A percentile compares a stretch with the other conserved stretches of the same genome.
Evolutionary conservation across 805 yeast species (phyloP).

Genomic region (Lachancea quebecensis): DNA sequence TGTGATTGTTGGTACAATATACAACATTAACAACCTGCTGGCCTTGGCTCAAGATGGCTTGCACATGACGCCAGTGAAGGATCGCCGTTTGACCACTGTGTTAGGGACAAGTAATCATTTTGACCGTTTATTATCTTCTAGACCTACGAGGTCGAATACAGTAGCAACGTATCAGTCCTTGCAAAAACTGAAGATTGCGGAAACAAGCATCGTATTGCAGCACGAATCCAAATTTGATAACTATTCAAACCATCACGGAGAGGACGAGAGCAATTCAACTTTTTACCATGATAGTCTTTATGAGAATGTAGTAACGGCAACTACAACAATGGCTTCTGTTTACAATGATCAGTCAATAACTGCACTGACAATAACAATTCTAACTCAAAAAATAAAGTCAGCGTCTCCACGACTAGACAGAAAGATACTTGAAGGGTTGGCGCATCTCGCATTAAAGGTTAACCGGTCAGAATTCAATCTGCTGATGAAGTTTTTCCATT

Average conservation of each 20-base stretch:
- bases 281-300: conserved; percentile 33
- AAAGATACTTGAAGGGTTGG: conserved; percentile 53
- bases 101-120: conserved; percentile 1
- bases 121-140: conserved; percentile 5
- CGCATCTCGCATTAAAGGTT: conserved; percentile 53
- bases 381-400: conserved; percentile 63
- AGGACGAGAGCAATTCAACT: conserved; percentile 2
- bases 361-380: conserved; percentile 69
- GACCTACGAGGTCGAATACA: conserved; percentile 6
- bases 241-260: not conserved
- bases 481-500: conserved; percentile 51
- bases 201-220: not conserved
- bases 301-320: conserved; percentile 62
- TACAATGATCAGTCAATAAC: conserved; percentile 69
- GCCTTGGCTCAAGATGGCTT: conserved; percentile 45
- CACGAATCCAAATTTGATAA: not conserved
- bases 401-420: conserved; percentile 48
- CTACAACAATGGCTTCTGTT: conserved; percentile 55
- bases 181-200: conserved; percentile 4
- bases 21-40: conserved; percentile 71
- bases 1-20: conserved; percentile 73
- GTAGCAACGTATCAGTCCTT: conserved; percentile 7
- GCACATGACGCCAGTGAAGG: conserved; percentile 31
- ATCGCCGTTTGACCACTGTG: conserved; percentile 28
- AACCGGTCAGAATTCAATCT: conserved; percentile 61